Conservation (phyloP, 768 basidiomycete species). For the Phylloporus rhodoxanthus region DNA sequence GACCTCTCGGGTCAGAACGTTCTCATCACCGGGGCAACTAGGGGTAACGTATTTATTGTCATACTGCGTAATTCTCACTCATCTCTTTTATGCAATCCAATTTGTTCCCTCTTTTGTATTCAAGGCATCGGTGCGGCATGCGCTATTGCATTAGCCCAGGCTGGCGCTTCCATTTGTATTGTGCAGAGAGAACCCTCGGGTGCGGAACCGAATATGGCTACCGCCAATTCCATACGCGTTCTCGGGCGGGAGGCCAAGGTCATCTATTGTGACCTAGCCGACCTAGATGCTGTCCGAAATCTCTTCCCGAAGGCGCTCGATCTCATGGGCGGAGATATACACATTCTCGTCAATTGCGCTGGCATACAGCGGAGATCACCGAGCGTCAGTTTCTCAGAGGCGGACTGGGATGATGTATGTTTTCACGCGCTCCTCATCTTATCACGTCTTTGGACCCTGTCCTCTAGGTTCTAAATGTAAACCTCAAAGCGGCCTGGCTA, state of each 20-base stretch:
- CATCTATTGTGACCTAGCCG: conserved; percentile 52
- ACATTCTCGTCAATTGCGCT: conserved; percentile 67
- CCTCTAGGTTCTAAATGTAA: conserved; percentile 71
- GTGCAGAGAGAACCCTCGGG: conserved; percentile 39
- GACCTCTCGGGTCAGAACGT: conserved; percentile 60
- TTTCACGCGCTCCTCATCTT: conserved; percentile 2
- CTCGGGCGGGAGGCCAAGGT: conserved; percentile 35
- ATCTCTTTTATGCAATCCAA: conserved; percentile 12
- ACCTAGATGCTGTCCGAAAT: conserved; percentile 43
- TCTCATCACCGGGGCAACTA: conserved; percentile 75
- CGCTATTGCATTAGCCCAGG: conserved; percentile 49
- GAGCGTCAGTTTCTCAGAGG: conserved; percentile 58
- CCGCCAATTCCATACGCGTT: conserved; percentile 33
- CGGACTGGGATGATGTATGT: conserved; percentile 68
- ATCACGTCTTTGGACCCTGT: conserved; percentile 8
- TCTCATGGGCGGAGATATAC: conserved; percentile 46
- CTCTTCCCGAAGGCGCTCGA: conserved; percentile 47
- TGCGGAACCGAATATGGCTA: conserved; percentile 31
- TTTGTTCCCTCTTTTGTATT: conserved; percentile 11
- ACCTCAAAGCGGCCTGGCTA: conserved; percentile 83
- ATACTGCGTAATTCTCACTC: conserved; percentile 14
- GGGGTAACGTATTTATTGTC: conserved; percentile 46
- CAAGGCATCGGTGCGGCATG: conserved; percentile 53
- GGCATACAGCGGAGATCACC: conserved; percentile 56
- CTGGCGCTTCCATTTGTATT: conserved; percentile 46